Evolutionary conservation across 78 protist genomes (phyloP).

Genomic region (Neovahlkampfia damariscottae): DNA sequence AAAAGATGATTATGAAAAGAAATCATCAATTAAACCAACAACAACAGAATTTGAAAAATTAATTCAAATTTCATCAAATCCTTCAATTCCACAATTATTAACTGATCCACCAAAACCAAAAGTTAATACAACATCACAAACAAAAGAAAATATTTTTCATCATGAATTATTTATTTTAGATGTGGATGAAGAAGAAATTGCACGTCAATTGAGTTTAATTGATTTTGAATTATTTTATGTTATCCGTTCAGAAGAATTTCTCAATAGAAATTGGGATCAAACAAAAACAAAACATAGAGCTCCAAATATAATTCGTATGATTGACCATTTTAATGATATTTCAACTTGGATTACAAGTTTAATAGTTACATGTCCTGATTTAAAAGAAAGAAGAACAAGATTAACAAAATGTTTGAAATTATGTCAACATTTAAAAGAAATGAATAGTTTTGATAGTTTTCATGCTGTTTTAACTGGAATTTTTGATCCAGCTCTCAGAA

Average conservation of each 20-base stretch:
- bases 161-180: constrained; percentile 12
- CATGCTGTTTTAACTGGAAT: constrained; percentile 58
- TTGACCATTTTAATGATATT: constrained; percentile 37
- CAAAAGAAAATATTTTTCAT: too few relatives aligned
- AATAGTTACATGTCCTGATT: constrained; percentile 27
- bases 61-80: too few relatives aligned
- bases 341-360: constrained; percentile 59
- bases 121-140: too few relatives aligned
- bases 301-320: constrained; percentile 19
- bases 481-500: constrained; percentile 39
- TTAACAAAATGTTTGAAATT: constrained; percentile 42
- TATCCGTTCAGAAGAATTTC: constrained; percentile 41
- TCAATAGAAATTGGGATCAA: constrained; percentile 62
- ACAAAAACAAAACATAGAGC: constrained; percentile 44
- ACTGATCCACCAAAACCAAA: too few relatives aligned
- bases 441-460: constrained; percentile 51
- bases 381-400: constrained; percentile 31
- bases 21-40: not conserved
- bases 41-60: not conserved
- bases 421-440: constrained; percentile 30
- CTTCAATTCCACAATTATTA: too few relatives aligned
- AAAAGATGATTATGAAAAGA: not conserved
- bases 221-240: constrained; percentile 45
- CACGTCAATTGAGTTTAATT: constrained; percentile 57
- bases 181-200: constrained; percentile 61